Percentiles rank a stretch among this genome's conserved stretches.
Evolutionary conservation across 1,139 yeast genomes (phyloP).

Genomic region (Wickerhamomyces sp.): DNA sequence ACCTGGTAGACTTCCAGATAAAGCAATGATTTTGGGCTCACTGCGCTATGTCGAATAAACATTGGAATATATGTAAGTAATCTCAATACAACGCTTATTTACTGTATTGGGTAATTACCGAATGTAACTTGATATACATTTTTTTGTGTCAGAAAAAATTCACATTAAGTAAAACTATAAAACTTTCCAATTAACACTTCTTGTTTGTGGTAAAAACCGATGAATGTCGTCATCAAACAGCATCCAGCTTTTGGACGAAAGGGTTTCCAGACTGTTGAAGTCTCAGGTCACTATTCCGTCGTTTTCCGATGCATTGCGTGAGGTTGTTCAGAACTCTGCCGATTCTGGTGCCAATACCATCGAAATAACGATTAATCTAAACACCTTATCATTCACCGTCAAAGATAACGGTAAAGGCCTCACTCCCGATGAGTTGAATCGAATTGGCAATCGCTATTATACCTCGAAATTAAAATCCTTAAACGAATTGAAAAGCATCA

Average conservation of each 20-base stretch:
- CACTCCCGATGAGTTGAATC: conserved; percentile 45
- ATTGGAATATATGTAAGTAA: not conserved
- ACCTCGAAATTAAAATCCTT: conserved; percentile 43
- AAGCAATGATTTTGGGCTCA: conserved; percentile 60
- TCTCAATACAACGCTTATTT: not conserved
- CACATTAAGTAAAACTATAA: no score
- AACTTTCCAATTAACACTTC: no score
- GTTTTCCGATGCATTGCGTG: conserved; percentile 33
- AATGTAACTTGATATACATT: not conserved
- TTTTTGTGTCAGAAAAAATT: not conserved
- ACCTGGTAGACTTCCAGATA: conserved; percentile 80
- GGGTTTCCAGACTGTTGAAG: conserved; percentile 19
- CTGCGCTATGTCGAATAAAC: conserved; percentile 63
- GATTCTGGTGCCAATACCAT: conserved; percentile 50
- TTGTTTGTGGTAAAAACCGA: not conserved
- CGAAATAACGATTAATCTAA: conserved; percentile 35
- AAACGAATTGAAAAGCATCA: conserved; percentile 25
- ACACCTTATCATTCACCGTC: conserved; percentile 37
- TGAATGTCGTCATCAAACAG: not conserved
- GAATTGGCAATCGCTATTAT: conserved; percentile 31
- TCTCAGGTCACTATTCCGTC: conserved; percentile 27
- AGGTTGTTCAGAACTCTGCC: conserved; percentile 44
- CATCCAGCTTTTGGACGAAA: conserved; percentile 7
- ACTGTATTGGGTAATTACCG: not conserved
- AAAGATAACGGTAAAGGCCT: conserved; percentile 55